Base-by-base conservation (phyloP, 78 protist species). In the Cavenderia fasciculata region DNA sequence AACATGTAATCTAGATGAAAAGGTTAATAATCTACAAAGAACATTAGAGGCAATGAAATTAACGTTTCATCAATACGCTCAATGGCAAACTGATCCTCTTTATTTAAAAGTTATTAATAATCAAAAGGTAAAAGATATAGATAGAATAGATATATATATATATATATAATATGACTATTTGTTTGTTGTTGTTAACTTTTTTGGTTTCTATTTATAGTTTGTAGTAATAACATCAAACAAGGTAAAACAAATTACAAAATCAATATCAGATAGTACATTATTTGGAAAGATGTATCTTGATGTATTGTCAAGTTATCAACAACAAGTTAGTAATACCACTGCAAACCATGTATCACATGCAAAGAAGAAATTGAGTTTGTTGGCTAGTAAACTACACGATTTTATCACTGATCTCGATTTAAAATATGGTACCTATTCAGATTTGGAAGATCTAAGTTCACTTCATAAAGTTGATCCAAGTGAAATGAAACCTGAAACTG, bases 11-110 rank as follows among this genome's bases (percentile, higher is more conserved):
- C 52, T 68, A 29, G 90, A 82, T 56, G 71, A 82, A 63, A 38
- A 40, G 43, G 65, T 25, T 57, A 65, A 29, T 6, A 36, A 59
- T 19, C 40, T 82, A 3, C 52, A 82, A 38, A 27, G 18, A 44
- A 23, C 54, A 33, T 23, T 82, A 19, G 59, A 68, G 44, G 56
- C 78, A 1, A 82, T 82, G 33, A 82, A 82, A 43, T 82, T 68
- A 1, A 82, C 90, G 31, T 65, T 63, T 46, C 33, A 51, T n/a
- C 90, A 82, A 68, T 82, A 82, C 41, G n/a, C 79, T 23, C 70
- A 56, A 43, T 82, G 76, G 90, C 79, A 82, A 21, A 38, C 77
- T 27, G 76, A 65, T 23, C 65, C 59, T 8, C 79, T 68, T 25
- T 21, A 46, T 25, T 10, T 10, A 2, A 82, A 68, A 44, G 51